Base-by-base conservation (phyloP, 306 rosid species). In the Medicago ruthenica region DNA sequence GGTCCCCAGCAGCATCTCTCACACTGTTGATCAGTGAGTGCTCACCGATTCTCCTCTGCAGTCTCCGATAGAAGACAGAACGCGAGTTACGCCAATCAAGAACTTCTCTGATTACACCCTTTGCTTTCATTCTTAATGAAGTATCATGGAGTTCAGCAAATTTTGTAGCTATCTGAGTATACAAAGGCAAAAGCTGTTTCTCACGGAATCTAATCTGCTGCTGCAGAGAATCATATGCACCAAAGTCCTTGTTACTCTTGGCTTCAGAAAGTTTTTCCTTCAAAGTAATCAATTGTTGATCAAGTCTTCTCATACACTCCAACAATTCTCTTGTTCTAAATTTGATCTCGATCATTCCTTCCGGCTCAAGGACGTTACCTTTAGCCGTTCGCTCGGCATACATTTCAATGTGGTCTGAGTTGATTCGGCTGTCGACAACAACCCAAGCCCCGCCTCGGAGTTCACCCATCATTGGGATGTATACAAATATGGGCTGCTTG, bases 391-490 rank as follows among this genome's bases (percentile, higher is more conserved):
- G 80, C 8, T 95, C 99, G 0, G 97, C 99, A 60, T 90, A 95
- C 97, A 95, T 90, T 80, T 95, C 97, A 8, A 95, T 95, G 67
- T 95, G 97, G 79, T 92, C 92, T 2, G 96, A 87, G 79, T 95
- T 95, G 75, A 95, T 95, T 68, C 88, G 86, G 78, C 97, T 92
- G 75, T 95, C 97, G 24, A 95, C 97, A 7, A 95, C 97, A 71
- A 92, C 99, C 99, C 97, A 95, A 21, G 99, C 97, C 79, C 99
- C 99, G 1, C 99, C 99, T 0, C 99, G 96, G 68, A 95, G 97
- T 83, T 95, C 99, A 13, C 96, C 97, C 97, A 90, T 86, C 99
- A 89, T 95, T 22, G 99, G 99, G 61, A 95, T 92, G 90, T 89
- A 90, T 3, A 95, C 97, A 76, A 95, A 92, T 66, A 95, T 89